Evolutionary conservation across 2,329 filamentous ascomycete species (phyloP), one percentile per base, ranked within the genome.

Genomic region (Colletotrichum incanum): DNA sequence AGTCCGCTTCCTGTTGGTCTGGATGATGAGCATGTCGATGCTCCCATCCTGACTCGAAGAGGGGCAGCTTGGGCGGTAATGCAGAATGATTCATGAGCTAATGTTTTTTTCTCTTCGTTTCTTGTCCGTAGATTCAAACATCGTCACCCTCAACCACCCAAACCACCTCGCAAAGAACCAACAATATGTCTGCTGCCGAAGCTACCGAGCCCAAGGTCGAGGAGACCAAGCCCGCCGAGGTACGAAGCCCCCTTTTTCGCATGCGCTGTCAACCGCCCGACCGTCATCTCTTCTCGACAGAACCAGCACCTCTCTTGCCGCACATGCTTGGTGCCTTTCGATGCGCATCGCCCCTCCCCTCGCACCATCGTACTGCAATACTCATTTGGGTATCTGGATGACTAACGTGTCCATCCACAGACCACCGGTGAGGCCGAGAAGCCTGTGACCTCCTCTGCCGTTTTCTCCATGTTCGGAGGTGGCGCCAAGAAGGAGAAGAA

Each of bases 401-500:
- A 55, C 71, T 73, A 31, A 73, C 39, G 23, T 26, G 50, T 45
- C n/a, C 18, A 12, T 5, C 31, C 23, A 9, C 23, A 72, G 66
- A 43, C 75, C 49, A 69, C 76, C 67, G 74, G 71, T 68, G 77
- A 78, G 65, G 73, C 71, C 47, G 78, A 80, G 73, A 81, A 84
- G 79, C 82, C 86, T 69, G 85, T 89, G 67, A 90, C 86, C 74
- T 87, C 87, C 23, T 90, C 90, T 11, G 88, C 90, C 77, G 94
- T 98, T 76, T 98, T 98, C 88, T 96, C 94, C 84, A 98, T 99
- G 96, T 99, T 99, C 81, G 96, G 96, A 78, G 96, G 96, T 75
- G 96, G 96, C 74, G 94, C 94, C 73, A 97, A 97, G 91, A 98
- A 98, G 88, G 94, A 96, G 87, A 95, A 94, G 89, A 97, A 96